Conservation (phyloP, 2,329 filamentous ascomycete genomes). For the Xylariaceae sp. region DNA sequence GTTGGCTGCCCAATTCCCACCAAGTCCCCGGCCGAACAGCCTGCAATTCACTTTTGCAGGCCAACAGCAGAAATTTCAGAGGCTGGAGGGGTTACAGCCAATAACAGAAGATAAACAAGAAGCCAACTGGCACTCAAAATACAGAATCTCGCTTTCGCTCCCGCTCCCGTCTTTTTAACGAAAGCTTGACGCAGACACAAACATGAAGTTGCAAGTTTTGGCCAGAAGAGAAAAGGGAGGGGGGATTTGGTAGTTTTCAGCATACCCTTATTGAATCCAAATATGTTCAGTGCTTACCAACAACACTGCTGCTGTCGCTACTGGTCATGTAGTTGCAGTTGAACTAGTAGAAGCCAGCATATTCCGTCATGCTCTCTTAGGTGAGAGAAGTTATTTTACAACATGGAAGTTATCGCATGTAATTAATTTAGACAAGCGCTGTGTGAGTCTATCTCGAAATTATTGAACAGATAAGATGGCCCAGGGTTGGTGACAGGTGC, state of each 20-base stretch:
- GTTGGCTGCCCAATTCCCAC: constrained; percentile 12
- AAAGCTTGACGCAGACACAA: constrained; percentile 29
- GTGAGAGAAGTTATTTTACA: constrained; percentile 41
- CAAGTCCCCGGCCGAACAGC: constrained; percentile 16
- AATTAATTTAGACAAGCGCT: constrained; percentile 26
- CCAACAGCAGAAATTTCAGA: constrained; percentile 16
- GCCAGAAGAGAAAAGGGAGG: constrained; percentile 13
- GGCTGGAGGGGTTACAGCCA: constrained; percentile 24
- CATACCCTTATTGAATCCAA: constrained; percentile 38
- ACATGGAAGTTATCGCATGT: constrained; percentile 31
- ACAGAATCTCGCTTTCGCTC: constrained; percentile 23
- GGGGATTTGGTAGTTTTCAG: constrained; percentile 37
- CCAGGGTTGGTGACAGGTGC: constrained; percentile 12
- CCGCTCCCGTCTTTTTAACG: constrained; percentile 23
- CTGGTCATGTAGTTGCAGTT: constrained; percentile 27
- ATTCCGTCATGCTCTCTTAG: constrained; percentile 39
- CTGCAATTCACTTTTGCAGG: constrained; percentile 35
- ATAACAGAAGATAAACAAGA: constrained; percentile 35
- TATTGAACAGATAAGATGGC: constrained; percentile 25
- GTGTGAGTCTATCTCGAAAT: constrained; percentile 29
- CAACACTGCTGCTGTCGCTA: constrained; percentile 29
- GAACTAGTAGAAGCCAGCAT: constrained; percentile 29
- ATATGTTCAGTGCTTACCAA: constrained; percentile 30
- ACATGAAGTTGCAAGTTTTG: constrained; percentile 28
- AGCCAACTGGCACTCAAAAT: constrained; percentile 34